phyloP scores from a whole-genome alignment of 495 filamentous ascomycete species.

The Penicillium coffeae region DNA sequence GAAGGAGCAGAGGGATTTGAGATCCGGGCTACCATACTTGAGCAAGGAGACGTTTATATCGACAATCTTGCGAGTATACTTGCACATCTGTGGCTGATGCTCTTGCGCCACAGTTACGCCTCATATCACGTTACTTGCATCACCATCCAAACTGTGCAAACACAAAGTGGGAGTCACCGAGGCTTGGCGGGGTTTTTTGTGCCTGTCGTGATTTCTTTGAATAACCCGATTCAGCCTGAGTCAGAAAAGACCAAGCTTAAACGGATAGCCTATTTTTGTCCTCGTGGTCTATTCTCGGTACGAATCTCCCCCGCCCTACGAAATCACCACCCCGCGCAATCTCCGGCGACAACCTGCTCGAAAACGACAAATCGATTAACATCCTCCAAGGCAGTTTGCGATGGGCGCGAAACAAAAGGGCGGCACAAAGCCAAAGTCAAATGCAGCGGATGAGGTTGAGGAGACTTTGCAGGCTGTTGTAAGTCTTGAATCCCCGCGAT shows the following conservation, averaged over 20 bases:
- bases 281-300: not conserved
- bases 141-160: constrained; percentile 33
- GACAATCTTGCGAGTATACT: not conserved
- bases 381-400: constrained; percentile 7
- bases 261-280: not conserved
- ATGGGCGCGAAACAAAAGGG: constrained; percentile 57
- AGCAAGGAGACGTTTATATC: too few species aligned
- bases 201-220: constrained; percentile 18
- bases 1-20: too few species aligned
- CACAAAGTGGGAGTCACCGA: constrained; percentile 28
- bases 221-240: not conserved
- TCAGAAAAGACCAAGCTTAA: not conserved
- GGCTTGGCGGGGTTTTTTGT: constrained; percentile 37
- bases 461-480: constrained; percentile 90
- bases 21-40: too few species aligned
- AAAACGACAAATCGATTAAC: constrained; percentile 4
- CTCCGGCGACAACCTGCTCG: not conserved
- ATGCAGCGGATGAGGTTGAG: constrained; percentile 63
- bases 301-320: not conserved
- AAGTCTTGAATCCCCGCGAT: constrained; percentile 15
- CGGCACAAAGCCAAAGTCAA: constrained; percentile 58
- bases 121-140: constrained; percentile 6
- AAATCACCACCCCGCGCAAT: not conserved
- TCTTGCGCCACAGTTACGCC: constrained; percentile 1
- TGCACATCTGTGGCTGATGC: not conserved